phyloP scores from a whole-genome alignment of 1,284 basidiomycete genomes.

The Porodaedalea pini region DNA sequence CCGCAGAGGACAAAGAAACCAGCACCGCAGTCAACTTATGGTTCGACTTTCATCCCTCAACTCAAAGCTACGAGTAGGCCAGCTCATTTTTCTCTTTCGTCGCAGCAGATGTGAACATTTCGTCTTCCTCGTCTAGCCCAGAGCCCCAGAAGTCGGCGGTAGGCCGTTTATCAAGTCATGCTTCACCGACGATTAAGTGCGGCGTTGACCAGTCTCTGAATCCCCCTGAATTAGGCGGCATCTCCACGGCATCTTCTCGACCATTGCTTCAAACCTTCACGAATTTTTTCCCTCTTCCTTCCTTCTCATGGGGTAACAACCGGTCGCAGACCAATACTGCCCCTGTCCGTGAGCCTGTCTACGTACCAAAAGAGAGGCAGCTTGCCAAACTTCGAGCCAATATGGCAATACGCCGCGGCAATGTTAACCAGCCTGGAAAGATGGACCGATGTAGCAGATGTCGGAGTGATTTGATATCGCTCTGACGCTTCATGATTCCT shows the following conservation, averaged over 20 bases:
- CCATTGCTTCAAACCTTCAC: conserved; percentile 44
- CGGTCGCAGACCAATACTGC: background rate
- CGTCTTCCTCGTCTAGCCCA: conserved; percentile 27
- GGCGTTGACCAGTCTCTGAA: conserved; percentile 21
- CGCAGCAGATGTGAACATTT: conserved; percentile 11
- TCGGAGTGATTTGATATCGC: conserved; percentile 18
- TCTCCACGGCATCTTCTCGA: conserved; percentile 45
- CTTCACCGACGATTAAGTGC: conserved; percentile 50
- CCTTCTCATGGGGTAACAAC: conserved; percentile 1
- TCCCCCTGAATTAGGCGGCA: background rate
- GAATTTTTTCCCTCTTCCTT: conserved; percentile 49
- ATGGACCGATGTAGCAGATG: conserved; percentile 12
- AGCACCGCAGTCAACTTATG: conserved; percentile 31
- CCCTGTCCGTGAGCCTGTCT: conserved; percentile 32
- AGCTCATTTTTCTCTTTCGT: conserved; percentile 11
- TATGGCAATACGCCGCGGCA: conserved; percentile 31
- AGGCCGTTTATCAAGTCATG: too few species aligned
- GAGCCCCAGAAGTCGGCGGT: conserved; percentile 29
- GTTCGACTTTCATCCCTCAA: conserved; percentile 52
- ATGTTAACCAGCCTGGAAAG: background rate
- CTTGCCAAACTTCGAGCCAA: conserved; percentile 54
- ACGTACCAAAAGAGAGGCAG: conserved; percentile 60
- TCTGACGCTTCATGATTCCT: conserved; percentile 3
- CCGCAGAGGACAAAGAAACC: background rate
- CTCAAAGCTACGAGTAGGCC: conserved; percentile 14